Evolutionary conservation across 176 grass and related monocot species (phyloP), one percentile per base, ranked within the genome.

Genomic region (Bromus sterilis): DNA sequence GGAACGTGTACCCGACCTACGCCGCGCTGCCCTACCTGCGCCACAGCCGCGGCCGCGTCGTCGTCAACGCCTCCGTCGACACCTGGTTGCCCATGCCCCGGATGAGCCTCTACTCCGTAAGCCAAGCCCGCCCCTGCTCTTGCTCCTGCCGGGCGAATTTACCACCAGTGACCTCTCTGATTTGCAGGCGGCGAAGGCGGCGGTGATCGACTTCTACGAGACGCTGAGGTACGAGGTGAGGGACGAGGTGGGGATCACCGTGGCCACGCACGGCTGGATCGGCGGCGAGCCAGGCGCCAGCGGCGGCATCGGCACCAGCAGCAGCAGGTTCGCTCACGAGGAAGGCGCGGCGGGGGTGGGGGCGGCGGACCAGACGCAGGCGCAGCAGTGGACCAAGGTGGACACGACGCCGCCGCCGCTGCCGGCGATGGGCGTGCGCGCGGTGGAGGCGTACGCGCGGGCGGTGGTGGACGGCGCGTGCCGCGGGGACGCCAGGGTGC

Each of bases 201-300:
- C 95, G 7, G 92, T 93, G 81, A 70, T 93, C 71, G 89, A 94
- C 73, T 98, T 98, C 78, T 98, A 98, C 67, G 92, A 98, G 66
- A 87, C 88, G 46, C 88, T 98, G 21, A 78, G 95, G 76, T 93
- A 91, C 72, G 90, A 94, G 83, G 75, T 94, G 63, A 87, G 78
- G 65, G 92, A 98, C 20, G 88, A 89, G 23, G 95, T 93, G 14
- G 92, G 92, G 35, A 80, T 98, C 69, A 98, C 90, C 0, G 84
- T 93, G 2, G 90, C 88, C 66, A 93, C 95, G 74, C 95, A 98
- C 51, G 95, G 95, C 18, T 98, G 90, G 90, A 66, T 88, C 20
- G 84, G 90, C 53, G 74, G 88, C 70, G 92, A 91, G 40, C 78
- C 82, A 58, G 61, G 70, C 74, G 58, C 78, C 70, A 65, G 86